phyloP scores from a whole-genome alignment of 2,329 filamentous ascomycete species.

The Sphaerulina musiva region DNA sequence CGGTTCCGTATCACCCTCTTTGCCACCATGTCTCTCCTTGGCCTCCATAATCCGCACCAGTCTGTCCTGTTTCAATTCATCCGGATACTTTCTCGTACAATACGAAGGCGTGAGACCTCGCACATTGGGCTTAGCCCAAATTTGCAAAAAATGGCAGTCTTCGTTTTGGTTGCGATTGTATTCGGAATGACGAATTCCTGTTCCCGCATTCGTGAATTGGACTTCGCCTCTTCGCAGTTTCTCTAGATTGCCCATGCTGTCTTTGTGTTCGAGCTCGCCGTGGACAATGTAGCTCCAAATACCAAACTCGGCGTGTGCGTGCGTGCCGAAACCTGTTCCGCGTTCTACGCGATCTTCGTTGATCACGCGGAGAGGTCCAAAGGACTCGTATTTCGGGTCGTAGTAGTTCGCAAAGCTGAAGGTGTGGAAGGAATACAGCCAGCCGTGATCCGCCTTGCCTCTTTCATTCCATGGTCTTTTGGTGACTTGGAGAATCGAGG shows the following conservation, averaged over 20 bases:
- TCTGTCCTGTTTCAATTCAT: conserved; percentile 62
- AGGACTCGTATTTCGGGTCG: conserved; percentile 60
- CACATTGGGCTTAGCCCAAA: conserved; percentile 78
- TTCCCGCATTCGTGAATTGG: conserved; percentile 85
- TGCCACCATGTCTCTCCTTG: conserved; percentile 56
- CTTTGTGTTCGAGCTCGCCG: conserved; percentile 80
- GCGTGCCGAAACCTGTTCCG: conserved; percentile 72
- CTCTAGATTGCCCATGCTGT: conserved; percentile 65
- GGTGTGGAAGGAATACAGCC: conserved; percentile 81
- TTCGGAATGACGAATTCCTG: conserved; percentile 72
- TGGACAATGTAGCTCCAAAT: conserved; percentile 85
- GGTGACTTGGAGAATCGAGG: conserved; percentile 53
- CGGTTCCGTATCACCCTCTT: conserved; percentile 60
- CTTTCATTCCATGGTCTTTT: conserved; percentile 65
- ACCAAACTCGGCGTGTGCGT: conserved; percentile 78
- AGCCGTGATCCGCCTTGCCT: conserved; percentile 75
- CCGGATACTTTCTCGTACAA: conserved; percentile 65
- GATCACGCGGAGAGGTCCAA: conserved; percentile 72
- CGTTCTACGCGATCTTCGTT: conserved; percentile 80
- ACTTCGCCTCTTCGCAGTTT: conserved; percentile 76
- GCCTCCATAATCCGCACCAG: conserved; percentile 73
- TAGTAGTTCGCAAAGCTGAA: conserved; percentile 74
- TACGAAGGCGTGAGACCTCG: conserved; percentile 66
- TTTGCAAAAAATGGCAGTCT: conserved; percentile 78
- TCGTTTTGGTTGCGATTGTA: conserved; percentile 67